phyloP scores from a whole-genome alignment of 2,329 filamentous ascomycete genomes.

The Trichoderma cornu-damae region DNA sequence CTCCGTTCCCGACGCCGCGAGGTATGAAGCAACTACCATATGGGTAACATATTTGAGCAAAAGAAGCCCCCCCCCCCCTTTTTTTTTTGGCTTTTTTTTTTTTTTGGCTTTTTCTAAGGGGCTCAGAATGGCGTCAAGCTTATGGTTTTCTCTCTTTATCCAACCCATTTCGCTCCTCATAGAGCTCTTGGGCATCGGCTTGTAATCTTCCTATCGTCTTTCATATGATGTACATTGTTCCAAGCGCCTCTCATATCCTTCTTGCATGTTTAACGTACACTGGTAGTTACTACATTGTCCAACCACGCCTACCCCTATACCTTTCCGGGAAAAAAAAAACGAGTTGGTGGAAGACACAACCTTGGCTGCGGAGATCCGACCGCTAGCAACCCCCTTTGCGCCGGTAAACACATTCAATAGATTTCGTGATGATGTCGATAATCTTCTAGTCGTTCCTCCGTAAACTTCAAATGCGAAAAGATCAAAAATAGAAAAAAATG shows the following conservation, averaged over 20 bases:
- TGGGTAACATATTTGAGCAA: too few relatives aligned
- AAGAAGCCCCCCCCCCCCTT: too few relatives aligned
- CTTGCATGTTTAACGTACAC: slow-evolving; percentile 24
- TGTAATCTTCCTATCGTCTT: slow-evolving; percentile 7
- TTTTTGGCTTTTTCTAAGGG: neutral
- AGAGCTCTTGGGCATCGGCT: neutral
- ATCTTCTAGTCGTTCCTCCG: slow-evolving; percentile 8
- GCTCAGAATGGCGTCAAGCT: slow-evolving; percentile 11
- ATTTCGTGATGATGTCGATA: slow-evolving; percentile 14
- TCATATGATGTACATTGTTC: slow-evolving; percentile 24
- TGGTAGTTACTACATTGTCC: slow-evolving; percentile 23
- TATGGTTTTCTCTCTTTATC: slow-evolving; percentile 19
- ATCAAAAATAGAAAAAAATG: neutral
- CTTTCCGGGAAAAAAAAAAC: neutral
- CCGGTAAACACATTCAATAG: slow-evolving; percentile 6
- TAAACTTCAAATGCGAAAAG: neutral
- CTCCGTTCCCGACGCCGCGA: neutral
- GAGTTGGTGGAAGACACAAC: neutral
- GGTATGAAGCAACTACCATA: neutral
- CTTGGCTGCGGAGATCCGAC: slow-evolving; percentile 3
- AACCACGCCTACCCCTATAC: slow-evolving; percentile 20
- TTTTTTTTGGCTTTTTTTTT: neutral
- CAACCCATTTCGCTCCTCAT: slow-evolving; percentile 21
- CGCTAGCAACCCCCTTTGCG: slow-evolving; percentile 6
- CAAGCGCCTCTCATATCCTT: slow-evolving; percentile 17